Conservation (phyloP, 2,329 filamentous ascomycete genomes). For the Paradendryphiella salina region DNA sequence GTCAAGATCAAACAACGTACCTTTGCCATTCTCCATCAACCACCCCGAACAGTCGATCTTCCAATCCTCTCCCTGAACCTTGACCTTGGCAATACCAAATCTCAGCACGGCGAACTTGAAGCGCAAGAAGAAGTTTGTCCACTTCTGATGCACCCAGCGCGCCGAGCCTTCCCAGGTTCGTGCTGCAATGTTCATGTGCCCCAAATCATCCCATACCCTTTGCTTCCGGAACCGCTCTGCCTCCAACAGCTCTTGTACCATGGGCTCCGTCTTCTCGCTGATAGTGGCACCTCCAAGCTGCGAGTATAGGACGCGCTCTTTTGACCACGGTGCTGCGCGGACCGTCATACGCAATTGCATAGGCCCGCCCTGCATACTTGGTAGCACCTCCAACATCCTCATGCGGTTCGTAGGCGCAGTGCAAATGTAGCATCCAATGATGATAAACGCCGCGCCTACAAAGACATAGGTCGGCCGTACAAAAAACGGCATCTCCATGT, state of each 20-base stretch:
- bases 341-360: constrained; percentile 39
- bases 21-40: constrained; percentile 41
- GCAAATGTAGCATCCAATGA: constrained; percentile 39
- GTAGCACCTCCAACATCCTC: constrained; percentile 37
- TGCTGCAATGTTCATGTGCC: constrained; percentile 25
- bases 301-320: constrained; percentile 35
- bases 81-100: constrained; percentile 38
- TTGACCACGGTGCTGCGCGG: constrained; percentile 29
- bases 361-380: constrained; percentile 33
- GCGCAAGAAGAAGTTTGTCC: constrained; percentile 42
- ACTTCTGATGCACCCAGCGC: constrained; percentile 42
- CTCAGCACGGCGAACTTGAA: constrained; percentile 44
- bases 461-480: constrained; percentile 41
- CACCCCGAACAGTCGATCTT: constrained; percentile 44
- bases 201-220: constrained; percentile 34
- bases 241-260: constrained; percentile 37
- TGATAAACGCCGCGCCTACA: constrained; percentile 34
- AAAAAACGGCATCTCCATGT: constrained; percentile 37
- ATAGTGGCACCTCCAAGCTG: constrained; percentile 36
- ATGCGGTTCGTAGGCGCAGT: constrained; percentile 39
- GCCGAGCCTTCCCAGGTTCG: constrained; percentile 35
- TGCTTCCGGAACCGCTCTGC: constrained; percentile 36
- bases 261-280: constrained; percentile 39
- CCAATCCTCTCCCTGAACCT: constrained; percentile 41
- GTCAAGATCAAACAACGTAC: constrained; percentile 22